Conservation (phyloP, 164 flowering plant genomes). For the Tetracentron sinense region DNA sequence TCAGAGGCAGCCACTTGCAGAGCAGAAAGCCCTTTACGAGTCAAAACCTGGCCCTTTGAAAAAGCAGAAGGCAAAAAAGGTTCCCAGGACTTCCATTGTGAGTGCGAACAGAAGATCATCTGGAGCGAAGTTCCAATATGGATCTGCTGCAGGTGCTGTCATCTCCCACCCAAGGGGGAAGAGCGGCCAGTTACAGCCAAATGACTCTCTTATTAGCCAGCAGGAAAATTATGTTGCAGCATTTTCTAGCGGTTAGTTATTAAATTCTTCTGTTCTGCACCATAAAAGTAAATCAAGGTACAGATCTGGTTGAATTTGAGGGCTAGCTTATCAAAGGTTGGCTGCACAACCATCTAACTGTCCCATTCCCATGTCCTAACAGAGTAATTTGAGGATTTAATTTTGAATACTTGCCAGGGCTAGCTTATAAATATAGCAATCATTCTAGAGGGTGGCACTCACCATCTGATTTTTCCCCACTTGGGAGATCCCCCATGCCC, state of each 20-base stretch:
- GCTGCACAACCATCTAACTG: too few species aligned
- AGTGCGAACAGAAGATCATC: background rate
- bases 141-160: too few species aligned
- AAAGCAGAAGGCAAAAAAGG: background rate
- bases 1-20: background rate
- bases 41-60: background rate
- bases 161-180: background rate
- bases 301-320: background rate
- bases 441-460: too few species aligned
- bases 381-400: too few species aligned
- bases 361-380: too few species aligned
- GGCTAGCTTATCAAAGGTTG: background rate
- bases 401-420: too few species aligned
- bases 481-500: background rate
- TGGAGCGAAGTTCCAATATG: background rate
- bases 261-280: background rate
- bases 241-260: background rate
- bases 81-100: background rate
- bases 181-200: background rate
- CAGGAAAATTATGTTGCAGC: background rate
- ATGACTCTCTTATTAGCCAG: background rate
- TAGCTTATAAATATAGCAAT: too few species aligned
- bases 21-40: background rate
- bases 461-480: background rate
- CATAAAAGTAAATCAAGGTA: background rate